Percentiles rank a stretch among this genome's conserved stretches.
These are phyloP conservation scores for Macrophomina tecta DNA, from an alignment of 2,329 filamentous ascomycete genomes.

Conservation along the genomic window DNA sequence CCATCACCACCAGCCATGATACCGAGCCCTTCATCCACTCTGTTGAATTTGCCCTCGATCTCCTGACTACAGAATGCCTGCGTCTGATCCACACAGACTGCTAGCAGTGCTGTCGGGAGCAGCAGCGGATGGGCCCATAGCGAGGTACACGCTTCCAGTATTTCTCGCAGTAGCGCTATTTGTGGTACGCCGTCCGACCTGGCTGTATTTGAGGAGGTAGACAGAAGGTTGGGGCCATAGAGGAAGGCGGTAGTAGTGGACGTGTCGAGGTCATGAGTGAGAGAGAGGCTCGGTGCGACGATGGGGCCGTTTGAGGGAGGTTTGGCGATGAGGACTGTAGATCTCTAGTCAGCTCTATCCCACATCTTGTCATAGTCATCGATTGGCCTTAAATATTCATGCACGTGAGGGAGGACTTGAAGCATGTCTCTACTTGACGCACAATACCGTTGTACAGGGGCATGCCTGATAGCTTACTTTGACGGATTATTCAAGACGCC, in stretches of 20 bases:
- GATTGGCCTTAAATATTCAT: neutral
- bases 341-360: neutral
- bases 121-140: constrained; percentile 19
- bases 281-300: constrained; percentile 2
- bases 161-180: constrained; percentile 1
- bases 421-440: too few species aligned
- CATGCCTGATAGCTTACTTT: too few species aligned
- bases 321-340: constrained; percentile 1
- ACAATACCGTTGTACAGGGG: too few species aligned
- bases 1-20: neutral
- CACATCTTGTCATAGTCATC: neutral
- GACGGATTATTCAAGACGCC: too few species aligned
- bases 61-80: constrained; percentile 6
- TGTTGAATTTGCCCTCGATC: neutral
- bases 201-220: neutral
- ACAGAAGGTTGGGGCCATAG: constrained; percentile 9
- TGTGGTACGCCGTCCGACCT: neutral
- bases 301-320: neutral
- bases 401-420: too few species aligned
- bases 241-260: constrained; percentile 17
- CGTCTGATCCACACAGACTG: constrained; percentile 3
- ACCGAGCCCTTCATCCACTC: constrained; percentile 5
- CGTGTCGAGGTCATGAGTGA: constrained; percentile 7
- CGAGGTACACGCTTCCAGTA: neutral
- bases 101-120: neutral